A percentile compares a stretch with the other conserved stretches of the same genome.
Conservation (phyloP, 305 asterid genomes). For the Andrographis paniculata region DNA sequence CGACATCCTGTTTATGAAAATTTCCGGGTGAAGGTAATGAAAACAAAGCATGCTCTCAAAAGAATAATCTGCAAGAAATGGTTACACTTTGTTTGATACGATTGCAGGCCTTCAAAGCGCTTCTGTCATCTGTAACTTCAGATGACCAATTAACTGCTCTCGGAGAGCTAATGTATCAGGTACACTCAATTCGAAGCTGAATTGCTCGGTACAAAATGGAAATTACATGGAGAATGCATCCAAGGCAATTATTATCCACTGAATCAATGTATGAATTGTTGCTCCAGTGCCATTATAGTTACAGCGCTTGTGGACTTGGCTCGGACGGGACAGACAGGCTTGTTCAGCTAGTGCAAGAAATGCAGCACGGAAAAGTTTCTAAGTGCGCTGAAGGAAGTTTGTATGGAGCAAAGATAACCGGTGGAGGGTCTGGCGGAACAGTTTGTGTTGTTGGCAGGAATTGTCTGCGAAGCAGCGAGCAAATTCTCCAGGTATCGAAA, state of each 20-base stretch:
- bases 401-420: constrained; percentile 92
- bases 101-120: constrained; percentile 86
- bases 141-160: constrained; percentile 78
- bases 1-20: constrained; percentile 93
- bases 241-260: too few relatives aligned
- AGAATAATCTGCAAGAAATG: not conserved
- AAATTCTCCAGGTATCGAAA: constrained; percentile 61
- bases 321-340: constrained; percentile 96
- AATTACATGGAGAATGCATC: not conserved
- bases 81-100: constrained; percentile 2
- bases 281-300: constrained; percentile 89
- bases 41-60: not conserved
- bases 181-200: constrained; percentile 12
- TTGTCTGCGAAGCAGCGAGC: constrained; percentile 71
- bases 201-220: not conserved
- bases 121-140: constrained; percentile 75
- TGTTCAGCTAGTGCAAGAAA: constrained; percentile 80
- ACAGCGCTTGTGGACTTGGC: constrained; percentile 93
- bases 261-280: constrained; percentile 2
- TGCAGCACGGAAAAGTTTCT: constrained; percentile 63
- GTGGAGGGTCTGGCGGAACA: constrained; percentile 98
- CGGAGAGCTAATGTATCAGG: constrained; percentile 93
- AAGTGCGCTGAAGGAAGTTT: constrained; percentile 68
- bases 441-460: constrained; percentile 80
- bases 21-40: constrained; percentile 77